A percentile compares a stretch with the other conserved stretches of the same genome.
Conservation (phyloP, 176 grass and related monocot species). For the Olyra latifolia region DNA sequence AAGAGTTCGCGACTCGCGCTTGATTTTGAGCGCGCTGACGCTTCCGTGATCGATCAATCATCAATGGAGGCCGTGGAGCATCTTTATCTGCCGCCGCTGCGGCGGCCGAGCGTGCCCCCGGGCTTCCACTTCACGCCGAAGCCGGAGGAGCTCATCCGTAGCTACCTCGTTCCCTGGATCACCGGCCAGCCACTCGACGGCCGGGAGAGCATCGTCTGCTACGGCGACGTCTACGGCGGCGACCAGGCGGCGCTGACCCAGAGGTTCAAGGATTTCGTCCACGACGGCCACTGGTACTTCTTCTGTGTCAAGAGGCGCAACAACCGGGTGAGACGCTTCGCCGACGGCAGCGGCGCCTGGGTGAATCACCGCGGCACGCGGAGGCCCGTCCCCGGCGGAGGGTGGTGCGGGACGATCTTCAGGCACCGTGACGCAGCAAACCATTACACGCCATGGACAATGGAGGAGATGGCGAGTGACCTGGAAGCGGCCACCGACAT, state of each 20-base stretch:
- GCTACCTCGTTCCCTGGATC: neutral
- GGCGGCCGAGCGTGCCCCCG: no score
- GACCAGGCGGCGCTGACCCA: neutral
- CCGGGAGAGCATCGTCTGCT: neutral
- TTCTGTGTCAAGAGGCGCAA: neutral
- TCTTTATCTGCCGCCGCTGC: no score
- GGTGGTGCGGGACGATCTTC: neutral
- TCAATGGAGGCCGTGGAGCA: no score
- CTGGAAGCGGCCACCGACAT: neutral
- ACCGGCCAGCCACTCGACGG: neutral
- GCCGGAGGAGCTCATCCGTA: no score
- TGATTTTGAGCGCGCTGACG: no score
- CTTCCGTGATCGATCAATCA: no score
- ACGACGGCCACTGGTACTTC: constrained; percentile 15
- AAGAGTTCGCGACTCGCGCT: no score
- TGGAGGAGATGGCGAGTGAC: neutral
- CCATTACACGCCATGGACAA: neutral
- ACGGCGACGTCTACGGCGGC: neutral
- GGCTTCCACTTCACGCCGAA: no score
- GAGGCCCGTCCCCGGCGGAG: neutral
- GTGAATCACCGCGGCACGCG: neutral
- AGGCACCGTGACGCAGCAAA: neutral
- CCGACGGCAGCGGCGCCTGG: neutral
- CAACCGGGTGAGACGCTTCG: neutral
- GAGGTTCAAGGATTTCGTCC: neutral